Evolutionary conservation across 208 protist genomes (phyloP).

Genomic region (Wallacemonas rigidus): DNA sequence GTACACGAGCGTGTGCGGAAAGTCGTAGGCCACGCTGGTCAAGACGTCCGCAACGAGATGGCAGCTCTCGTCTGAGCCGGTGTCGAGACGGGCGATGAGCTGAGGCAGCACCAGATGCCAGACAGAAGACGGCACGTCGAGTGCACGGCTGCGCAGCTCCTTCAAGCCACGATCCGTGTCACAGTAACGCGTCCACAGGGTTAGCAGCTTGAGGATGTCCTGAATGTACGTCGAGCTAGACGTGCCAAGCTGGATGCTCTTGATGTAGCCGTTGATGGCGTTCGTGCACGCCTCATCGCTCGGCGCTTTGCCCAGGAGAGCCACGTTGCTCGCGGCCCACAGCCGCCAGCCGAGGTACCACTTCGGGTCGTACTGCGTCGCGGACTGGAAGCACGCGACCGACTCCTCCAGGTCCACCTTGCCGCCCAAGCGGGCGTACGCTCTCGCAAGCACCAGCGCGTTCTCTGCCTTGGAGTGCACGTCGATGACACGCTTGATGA

Average conservation of each 20-base stretch:
- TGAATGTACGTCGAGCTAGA: constrained; percentile 91
- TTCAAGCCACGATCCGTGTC: constrained; percentile 65
- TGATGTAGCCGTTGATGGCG: constrained; percentile 84
- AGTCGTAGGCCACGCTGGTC: constrained; percentile 92
- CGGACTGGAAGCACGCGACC: constrained; percentile 76
- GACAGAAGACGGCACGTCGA: constrained; percentile 94
- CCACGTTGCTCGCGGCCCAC: constrained; percentile 74
- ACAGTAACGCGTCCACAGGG: constrained; percentile 96
- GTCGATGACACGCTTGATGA: constrained; percentile 87
- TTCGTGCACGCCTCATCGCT: constrained; percentile 61
- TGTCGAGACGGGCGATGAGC: constrained; percentile 98
- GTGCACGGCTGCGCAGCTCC: constrained; percentile 91
- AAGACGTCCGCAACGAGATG: constrained; percentile 95
- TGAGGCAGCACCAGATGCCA: constrained; percentile 99
- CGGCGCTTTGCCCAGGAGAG: constrained; percentile 52
- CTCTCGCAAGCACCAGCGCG: constrained; percentile 53
- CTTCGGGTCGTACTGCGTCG: constrained; percentile 77
- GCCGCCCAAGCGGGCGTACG: constrained; percentile 75
- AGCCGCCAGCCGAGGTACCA: constrained; percentile 87
- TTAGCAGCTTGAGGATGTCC: constrained; percentile 98
- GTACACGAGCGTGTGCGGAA: constrained; percentile 99
- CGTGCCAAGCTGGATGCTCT: constrained; percentile 77
- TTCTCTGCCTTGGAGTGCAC: constrained; percentile 80
- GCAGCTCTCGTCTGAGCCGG: constrained; percentile 86
- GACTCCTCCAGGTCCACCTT: constrained; percentile 60